Conservation (phyloP, 2,329 filamentous ascomycete genomes). For the Dactylellina cionopaga region DNA sequence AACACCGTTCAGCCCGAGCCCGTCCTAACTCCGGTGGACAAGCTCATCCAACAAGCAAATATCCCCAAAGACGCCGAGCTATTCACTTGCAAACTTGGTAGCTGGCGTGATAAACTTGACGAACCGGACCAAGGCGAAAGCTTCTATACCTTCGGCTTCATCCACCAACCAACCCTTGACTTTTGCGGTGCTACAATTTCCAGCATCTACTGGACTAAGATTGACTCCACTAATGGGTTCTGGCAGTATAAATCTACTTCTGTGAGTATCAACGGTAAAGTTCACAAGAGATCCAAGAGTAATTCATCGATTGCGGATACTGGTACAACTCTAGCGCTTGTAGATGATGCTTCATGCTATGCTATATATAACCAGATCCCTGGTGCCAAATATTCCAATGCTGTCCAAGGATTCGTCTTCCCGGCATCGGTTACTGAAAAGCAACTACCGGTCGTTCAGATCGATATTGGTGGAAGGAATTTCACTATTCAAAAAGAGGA, state of each 20-base stretch:
- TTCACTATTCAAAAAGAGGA: conserved; percentile 73
- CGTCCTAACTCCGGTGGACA: conserved; percentile 73
- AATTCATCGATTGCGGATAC: conserved; percentile 78
- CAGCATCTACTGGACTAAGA: conserved; percentile 69
- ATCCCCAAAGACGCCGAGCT: conserved; percentile 68
- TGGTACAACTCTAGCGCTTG: conserved; percentile 74
- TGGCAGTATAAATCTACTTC: conserved; percentile 73
- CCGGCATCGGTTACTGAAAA: conserved; percentile 66
- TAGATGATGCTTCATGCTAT: conserved; percentile 71
- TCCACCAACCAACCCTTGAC: conserved; percentile 71
- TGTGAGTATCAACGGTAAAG: conserved; percentile 68
- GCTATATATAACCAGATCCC: conserved; percentile 73
- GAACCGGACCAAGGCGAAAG: conserved; percentile 61
- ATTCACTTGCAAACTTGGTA: conserved; percentile 73
- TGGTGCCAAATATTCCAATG: conserved; percentile 68
- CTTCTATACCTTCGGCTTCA: conserved; percentile 79
- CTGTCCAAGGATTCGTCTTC: conserved; percentile 72
- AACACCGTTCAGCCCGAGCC: conserved; percentile 70
- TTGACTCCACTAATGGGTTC: conserved; percentile 74
- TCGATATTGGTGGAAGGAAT: conserved; percentile 71
- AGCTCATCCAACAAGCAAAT: conserved; percentile 71
- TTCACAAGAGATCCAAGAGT: conserved; percentile 62
- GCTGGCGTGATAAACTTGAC: conserved; percentile 65
- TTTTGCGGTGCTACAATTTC: conserved; percentile 62
- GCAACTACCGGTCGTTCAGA: conserved; percentile 69